phyloP scores from a whole-genome alignment of 2,329 filamentous ascomycete genomes.

The Coleophoma cylindrospora region DNA sequence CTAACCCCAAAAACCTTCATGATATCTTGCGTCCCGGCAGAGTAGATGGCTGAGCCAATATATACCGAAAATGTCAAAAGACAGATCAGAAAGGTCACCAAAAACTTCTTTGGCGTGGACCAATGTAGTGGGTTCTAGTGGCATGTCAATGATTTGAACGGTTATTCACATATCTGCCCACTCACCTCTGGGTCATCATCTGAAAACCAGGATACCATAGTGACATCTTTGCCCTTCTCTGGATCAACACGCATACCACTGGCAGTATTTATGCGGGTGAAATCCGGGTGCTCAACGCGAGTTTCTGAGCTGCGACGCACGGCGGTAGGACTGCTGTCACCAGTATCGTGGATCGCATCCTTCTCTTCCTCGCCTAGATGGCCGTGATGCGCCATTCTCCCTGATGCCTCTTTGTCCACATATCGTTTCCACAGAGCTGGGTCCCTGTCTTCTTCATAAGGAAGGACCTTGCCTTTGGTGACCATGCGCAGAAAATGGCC shows the following conservation, averaged over 20 bases:
- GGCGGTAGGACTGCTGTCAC: conserved; percentile 4
- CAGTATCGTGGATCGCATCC: conserved; percentile 26
- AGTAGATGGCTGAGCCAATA: conserved; percentile 39
- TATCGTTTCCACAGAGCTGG: conserved; percentile 41
- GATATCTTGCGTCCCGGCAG: conserved; percentile 35
- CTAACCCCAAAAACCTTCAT: conserved; percentile 37
- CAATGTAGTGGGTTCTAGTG: not conserved
- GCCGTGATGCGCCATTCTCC: conserved; percentile 39
- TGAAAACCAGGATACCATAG: conserved; percentile 46
- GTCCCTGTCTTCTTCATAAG: conserved; percentile 42
- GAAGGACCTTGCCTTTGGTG: conserved; percentile 29
- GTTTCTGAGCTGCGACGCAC: conserved; percentile 12
- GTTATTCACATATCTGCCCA: conserved; percentile 20
- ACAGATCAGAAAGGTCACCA: conserved; percentile 20
- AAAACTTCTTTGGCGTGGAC: conserved; percentile 2
- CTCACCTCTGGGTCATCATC: conserved; percentile 37
- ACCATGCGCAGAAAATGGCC: conserved; percentile 35
- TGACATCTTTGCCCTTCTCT: conserved; percentile 45
- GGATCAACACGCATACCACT: conserved; percentile 39
- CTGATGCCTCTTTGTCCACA: conserved; percentile 43
- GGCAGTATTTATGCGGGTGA: conserved; percentile 25
- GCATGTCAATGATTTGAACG: conserved; percentile 22
- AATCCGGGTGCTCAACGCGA: conserved; percentile 6
- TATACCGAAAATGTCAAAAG: conserved; percentile 4
- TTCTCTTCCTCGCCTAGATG: conserved; percentile 21